Evolutionary conservation across 257 asterid genomes (phyloP).

Genomic region (Striga asiatica): DNA sequence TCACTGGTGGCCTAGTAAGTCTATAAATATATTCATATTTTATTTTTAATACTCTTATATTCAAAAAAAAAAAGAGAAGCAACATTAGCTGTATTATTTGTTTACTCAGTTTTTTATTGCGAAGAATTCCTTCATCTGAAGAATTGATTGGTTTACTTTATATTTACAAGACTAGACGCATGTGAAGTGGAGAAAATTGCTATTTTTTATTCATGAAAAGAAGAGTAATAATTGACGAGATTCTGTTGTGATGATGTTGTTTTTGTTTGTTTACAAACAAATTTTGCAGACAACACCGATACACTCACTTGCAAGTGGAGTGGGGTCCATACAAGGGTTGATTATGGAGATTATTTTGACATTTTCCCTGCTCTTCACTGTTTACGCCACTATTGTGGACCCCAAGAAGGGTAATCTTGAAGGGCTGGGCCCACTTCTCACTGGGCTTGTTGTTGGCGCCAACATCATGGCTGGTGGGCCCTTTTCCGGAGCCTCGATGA

Average conservation of each 20-base stretch:
- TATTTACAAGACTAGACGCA: too few species aligned
- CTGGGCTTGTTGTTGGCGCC: conserved; percentile 89
- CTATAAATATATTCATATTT: neutral
- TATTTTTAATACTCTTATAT: too few species aligned
- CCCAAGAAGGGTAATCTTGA: conserved; percentile 76
- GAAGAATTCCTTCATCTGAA: too few species aligned
- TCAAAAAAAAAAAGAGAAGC: too few species aligned
- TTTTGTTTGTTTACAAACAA: too few species aligned
- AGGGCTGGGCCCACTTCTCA: conserved; percentile 76
- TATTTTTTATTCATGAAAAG: too few species aligned
- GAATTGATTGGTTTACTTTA: too few species aligned
- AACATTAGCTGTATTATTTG: too few species aligned
- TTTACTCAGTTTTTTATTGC: too few species aligned
- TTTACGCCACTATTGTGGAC: conserved; percentile 84
- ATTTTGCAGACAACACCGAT: conserved; percentile 54
- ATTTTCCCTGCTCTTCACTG: conserved; percentile 71
- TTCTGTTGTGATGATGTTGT: neutral
- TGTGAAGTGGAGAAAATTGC: too few species aligned
- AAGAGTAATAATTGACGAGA: too few species aligned
- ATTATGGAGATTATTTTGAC: conserved; percentile 81
- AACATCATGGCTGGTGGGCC: conserved; percentile 94
- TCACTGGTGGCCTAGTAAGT: conserved; percentile 75
- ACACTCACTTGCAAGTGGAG: conserved; percentile 68
- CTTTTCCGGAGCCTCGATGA: conserved; percentile 89
- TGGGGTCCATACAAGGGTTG: conserved; percentile 53